Conservation (phyloP, 768 basidiomycete species). For the Mycena kentingensis region DNA sequence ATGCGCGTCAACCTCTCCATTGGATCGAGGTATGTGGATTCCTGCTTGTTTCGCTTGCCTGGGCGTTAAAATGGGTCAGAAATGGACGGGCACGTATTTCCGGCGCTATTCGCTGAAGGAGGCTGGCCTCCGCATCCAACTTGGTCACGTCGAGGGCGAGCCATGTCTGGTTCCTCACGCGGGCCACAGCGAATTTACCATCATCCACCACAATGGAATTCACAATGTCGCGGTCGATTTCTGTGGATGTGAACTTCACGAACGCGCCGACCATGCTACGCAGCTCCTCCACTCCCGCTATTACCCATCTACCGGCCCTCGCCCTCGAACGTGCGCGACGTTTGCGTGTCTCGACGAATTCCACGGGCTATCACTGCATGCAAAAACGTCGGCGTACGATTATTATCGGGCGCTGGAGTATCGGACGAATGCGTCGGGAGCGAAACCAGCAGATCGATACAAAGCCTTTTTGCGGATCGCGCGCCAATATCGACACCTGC, state of each 20-base stretch:
- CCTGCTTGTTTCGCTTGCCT: neutral
- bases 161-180: neutral
- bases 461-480: conserved; percentile 23
- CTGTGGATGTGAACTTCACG: conserved; percentile 24
- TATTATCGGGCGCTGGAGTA: conserved; percentile 30
- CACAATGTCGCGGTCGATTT: conserved; percentile 13
- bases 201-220: conserved; percentile 16
- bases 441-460: conserved; percentile 28
- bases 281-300: conserved; percentile 34
- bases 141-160: conserved; percentile 5
- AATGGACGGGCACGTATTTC: conserved; percentile 11
- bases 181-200: conserved; percentile 1
- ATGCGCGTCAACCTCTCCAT: conserved; percentile 5
- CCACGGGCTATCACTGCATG: conserved; percentile 29
- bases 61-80: neutral
- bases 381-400: conserved; percentile 33
- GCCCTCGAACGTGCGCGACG: conserved; percentile 32
- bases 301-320: conserved; percentile 33
- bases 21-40: neutral
- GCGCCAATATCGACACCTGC: conserved; percentile 14
- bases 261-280: conserved; percentile 8
- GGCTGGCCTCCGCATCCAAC: conserved; percentile 5
- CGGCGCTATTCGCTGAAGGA: neutral
- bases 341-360: conserved; percentile 28
- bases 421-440: conserved; percentile 30